A percentile compares a stretch with the other conserved stretches of the same genome.
Evolutionary conservation across 1,139 yeast species (phyloP).

Genomic region (Candida freyschussii): DNA sequence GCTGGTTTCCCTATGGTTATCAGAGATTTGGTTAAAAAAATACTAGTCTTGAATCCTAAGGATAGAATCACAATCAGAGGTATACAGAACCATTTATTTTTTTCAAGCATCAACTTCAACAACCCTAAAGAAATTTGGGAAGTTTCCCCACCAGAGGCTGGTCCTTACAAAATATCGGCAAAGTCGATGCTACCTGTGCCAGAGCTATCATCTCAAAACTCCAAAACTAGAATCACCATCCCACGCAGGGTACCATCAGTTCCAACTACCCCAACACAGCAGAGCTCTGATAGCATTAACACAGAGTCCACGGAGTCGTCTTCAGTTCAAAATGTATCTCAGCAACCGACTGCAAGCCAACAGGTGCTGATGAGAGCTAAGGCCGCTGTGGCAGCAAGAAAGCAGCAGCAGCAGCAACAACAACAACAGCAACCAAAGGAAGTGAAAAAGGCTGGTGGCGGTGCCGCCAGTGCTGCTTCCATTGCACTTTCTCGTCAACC

Average conservation of each 20-base stretch:
- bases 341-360: constrained; percentile 26
- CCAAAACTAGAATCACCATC: constrained; percentile 22
- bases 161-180: constrained; percentile 59
- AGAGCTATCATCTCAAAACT: constrained; percentile 21
- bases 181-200: constrained; percentile 40
- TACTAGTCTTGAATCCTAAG: constrained; percentile 63
- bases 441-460: constrained; percentile 10
- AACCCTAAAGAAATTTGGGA: constrained; percentile 64
- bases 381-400: constrained; percentile 25
- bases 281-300: constrained; percentile 5
- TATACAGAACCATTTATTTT: constrained; percentile 77
- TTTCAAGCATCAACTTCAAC: constrained; percentile 58
- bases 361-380: constrained; percentile 22
- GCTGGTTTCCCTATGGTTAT: constrained; percentile 73
- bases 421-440: constrained; percentile 24
- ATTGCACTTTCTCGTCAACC: constrained; percentile 28
- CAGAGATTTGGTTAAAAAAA: constrained; percentile 63
- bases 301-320: constrained; percentile 26
- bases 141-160: constrained; percentile 64
- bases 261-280: constrained; percentile 17
- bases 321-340: constrained; percentile 8
- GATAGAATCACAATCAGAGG: constrained; percentile 64
- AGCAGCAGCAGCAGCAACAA: constrained; percentile 20
- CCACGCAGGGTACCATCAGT: constrained; percentile 35
- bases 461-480: constrained; percentile 35